phyloP scores from a whole-genome alignment of 495 filamentous ascomycete genomes.

The Penicillium odoratum region DNA sequence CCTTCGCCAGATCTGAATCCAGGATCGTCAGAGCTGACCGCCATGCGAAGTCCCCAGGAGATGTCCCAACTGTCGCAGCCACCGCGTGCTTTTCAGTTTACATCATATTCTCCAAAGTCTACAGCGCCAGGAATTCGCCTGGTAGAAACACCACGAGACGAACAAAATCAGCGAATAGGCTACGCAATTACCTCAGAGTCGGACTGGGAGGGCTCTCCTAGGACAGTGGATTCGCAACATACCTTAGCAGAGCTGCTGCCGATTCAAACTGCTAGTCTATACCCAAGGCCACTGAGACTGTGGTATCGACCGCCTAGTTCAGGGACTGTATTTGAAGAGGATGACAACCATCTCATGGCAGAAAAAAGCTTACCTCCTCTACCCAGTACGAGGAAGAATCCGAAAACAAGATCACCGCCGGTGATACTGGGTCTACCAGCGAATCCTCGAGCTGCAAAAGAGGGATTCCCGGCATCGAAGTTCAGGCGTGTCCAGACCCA shows the following conservation, averaged over 20 bases:
- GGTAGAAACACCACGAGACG: conserved; percentile 1
- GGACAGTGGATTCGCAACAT: conserved; percentile 34
- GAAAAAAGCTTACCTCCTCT: neutral
- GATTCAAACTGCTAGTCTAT: conserved; percentile 27
- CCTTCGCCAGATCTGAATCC: conserved; percentile 19
- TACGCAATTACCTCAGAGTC: conserved; percentile 34
- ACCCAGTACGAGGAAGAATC: conserved; percentile 2
- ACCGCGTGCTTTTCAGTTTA: conserved; percentile 5
- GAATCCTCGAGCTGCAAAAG: conserved; percentile 40
- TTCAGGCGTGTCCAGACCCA: conserved; percentile 14
- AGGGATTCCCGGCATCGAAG: conserved; percentile 25
- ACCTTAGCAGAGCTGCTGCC: conserved; percentile 36
- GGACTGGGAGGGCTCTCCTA: conserved; percentile 29
- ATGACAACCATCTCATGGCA: conserved; percentile 20
- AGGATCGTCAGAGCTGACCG: conserved; percentile 10
- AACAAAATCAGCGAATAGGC: conserved; percentile 24
- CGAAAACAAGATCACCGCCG: conserved; percentile 11
- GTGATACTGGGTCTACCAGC: conserved; percentile 35
- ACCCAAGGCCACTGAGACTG: conserved; percentile 41
- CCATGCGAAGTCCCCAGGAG: conserved; percentile 4
- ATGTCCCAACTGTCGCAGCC: conserved; percentile 16
- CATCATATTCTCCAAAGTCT: conserved; percentile 21
- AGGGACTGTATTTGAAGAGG: conserved; percentile 44
- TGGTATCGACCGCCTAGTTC: conserved; percentile 36
- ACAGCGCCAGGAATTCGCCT: conserved; percentile 14